A percentile compares a stretch with the other conserved stretches of the same genome.
These are phyloP conservation scores for Fusarium nygamai DNA, from an alignment of 2,329 filamentous ascomycete species.

Conservation along the genomic window DNA sequence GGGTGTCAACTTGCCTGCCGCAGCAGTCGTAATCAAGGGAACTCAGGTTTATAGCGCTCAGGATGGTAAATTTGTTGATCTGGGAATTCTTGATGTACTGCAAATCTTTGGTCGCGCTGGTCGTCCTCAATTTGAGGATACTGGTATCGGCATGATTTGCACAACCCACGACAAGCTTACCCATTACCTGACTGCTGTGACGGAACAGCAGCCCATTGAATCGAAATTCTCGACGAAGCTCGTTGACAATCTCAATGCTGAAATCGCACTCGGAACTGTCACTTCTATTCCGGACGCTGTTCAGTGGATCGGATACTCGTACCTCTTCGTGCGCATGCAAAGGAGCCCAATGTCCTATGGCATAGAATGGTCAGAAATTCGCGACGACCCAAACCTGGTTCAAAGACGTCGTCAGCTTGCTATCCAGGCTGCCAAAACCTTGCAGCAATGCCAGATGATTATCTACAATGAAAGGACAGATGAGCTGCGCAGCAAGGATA, in stretches of 20 bases:
- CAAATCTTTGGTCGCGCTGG: conserved; percentile 99
- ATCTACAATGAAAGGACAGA: conserved; percentile 97
- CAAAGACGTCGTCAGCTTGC: conserved; percentile 86
- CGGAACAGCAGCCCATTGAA: conserved; percentile 95
- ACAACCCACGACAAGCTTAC: conserved; percentile 93
- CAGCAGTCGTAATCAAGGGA: conserved; percentile 97
- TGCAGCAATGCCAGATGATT: conserved; percentile 98
- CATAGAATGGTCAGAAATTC: conserved; percentile 91
- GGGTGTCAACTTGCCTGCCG: conserved; percentile 98
- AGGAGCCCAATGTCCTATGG: conserved; percentile 91
- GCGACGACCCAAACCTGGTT: conserved; percentile 88
- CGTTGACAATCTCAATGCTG: conserved; percentile 96
- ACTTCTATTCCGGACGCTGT: conserved; percentile 94
- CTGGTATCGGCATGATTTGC: conserved; percentile 97
- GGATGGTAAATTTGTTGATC: conserved; percentile 94
- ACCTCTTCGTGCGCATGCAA: conserved; percentile 96
- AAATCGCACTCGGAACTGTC: conserved; percentile 92
- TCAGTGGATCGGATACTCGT: conserved; percentile 97
- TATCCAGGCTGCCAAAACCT: conserved; percentile 84
- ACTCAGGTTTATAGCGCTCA: conserved; percentile 97
- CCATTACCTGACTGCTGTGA: conserved; percentile 93
- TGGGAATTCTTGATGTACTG: conserved; percentile 94
- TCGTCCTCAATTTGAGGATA: conserved; percentile 96
- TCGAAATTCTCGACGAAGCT: conserved; percentile 94
- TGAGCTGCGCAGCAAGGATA: conserved; percentile 91